These are phyloP conservation scores for Dipteronia sinensis DNA, from an alignment of 345 rosid genomes.

Conservation along the genomic window DNA sequence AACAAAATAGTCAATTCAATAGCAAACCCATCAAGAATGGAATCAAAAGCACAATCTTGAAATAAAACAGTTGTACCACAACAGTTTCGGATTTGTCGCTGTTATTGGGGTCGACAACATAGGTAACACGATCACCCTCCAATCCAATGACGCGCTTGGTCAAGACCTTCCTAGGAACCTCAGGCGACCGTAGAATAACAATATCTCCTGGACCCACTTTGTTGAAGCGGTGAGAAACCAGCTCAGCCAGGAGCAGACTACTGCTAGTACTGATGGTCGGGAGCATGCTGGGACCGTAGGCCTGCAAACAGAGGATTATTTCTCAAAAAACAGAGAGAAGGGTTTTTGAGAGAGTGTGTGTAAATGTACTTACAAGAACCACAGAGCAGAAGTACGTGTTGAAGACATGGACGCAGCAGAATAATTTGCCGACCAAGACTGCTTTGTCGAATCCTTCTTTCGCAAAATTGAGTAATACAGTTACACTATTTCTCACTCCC, in stretches of 20 bases:
- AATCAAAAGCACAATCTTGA: neutral
- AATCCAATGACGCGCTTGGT: conserved; percentile 61
- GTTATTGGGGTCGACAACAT: conserved; percentile 46
- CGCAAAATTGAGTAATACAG: neutral
- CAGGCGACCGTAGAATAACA: conserved; percentile 61
- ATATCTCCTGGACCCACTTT: conserved; percentile 66
- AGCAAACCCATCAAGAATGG: neutral
- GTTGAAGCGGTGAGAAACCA: conserved; percentile 42
- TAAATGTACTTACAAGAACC: conserved; percentile 39
- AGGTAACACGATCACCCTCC: conserved; percentile 64
- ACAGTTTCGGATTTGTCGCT: conserved; percentile 38
- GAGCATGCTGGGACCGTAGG: conserved; percentile 76
- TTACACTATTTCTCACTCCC: neutral
- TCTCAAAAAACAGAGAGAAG: neutral
- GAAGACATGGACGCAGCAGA: conserved; percentile 57
- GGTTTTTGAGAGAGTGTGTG: neutral
- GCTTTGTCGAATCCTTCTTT: conserved; percentile 29
- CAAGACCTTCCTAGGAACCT: conserved; percentile 44
- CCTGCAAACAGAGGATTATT: conserved; percentile 31
- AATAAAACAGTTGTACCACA: conserved; percentile 39
- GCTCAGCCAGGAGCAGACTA: conserved; percentile 53
- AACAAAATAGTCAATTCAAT: neutral
- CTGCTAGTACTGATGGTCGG: conserved; percentile 62
- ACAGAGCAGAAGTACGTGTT: conserved; percentile 44
- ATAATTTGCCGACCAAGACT: conserved; percentile 27